phyloP scores from a whole-genome alignment of 257 asterid genomes.

The Salvia rosmarinus region DNA sequence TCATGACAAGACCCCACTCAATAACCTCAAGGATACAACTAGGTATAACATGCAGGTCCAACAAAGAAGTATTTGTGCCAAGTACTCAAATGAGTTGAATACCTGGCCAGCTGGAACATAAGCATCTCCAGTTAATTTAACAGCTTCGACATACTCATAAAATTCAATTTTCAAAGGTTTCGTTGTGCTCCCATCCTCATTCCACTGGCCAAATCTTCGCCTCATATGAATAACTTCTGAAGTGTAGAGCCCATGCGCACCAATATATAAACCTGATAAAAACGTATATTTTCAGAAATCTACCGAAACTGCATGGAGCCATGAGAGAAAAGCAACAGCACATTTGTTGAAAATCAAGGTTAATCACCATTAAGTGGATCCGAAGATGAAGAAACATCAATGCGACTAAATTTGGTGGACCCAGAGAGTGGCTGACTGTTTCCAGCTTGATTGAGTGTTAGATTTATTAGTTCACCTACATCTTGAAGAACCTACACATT shows the following conservation, averaged over 20 bases:
- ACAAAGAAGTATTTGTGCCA: not conserved
- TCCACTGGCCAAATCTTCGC: slow-evolving; percentile 95
- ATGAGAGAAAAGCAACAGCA: slow-evolving; percentile 22
- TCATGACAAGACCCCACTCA: slow-evolving; percentile 1
- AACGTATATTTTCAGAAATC: slow-evolving; percentile 24
- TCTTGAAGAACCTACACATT: slow-evolving; percentile 82
- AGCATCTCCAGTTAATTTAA: slow-evolving; percentile 89
- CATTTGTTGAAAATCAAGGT: slow-evolving; percentile 1
- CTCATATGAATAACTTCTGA: slow-evolving; percentile 89
- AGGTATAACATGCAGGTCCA: not conserved
- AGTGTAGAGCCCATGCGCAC: slow-evolving; percentile 84
- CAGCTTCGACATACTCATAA: slow-evolving; percentile 96
- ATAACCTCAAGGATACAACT: not conserved
- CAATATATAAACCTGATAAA: slow-evolving; percentile 79
- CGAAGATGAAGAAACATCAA: slow-evolving; percentile 61
- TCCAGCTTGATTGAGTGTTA: slow-evolving; percentile 74
- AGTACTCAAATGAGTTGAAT: slow-evolving; percentile 24
- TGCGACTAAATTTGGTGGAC: slow-evolving; percentile 85
- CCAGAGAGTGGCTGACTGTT: slow-evolving; percentile 85
- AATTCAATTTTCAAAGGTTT: slow-evolving; percentile 72
- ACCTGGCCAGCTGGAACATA: slow-evolving; percentile 99
- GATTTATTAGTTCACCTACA: slow-evolving; percentile 72
- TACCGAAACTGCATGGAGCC: slow-evolving; percentile 17
- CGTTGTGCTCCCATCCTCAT: slow-evolving; percentile 66
- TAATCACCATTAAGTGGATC: slow-evolving; percentile 85